These are phyloP conservation scores for Harringtonia aguacate DNA, from an alignment of 2,329 filamentous ascomycete species.

Conservation along the genomic window DNA sequence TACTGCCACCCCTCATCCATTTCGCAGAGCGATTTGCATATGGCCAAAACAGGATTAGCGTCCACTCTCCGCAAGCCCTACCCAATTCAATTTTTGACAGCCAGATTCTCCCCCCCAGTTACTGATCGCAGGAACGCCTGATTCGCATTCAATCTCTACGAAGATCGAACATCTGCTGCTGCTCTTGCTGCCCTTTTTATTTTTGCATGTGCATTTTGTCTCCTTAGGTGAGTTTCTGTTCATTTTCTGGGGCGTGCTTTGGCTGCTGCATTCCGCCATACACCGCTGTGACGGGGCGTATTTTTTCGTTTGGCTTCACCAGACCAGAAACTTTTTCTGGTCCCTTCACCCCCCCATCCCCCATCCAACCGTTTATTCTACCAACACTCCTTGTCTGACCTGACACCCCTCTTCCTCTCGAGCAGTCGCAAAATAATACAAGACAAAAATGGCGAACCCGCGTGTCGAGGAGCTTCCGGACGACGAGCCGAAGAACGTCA, in stretches of 20 bases:
- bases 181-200: not conserved
- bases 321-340: not conserved
- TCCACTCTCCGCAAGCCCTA: constrained; percentile 4
- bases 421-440: not conserved
- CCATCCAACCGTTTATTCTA: not conserved
- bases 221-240: not conserved
- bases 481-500: constrained; percentile 75
- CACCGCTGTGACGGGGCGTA: not conserved
- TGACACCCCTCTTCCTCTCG: too few species aligned
- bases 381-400: too few species aligned
- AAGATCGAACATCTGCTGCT: not conserved
- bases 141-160: not conserved
- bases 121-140: not conserved
- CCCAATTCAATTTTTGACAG: constrained; percentile 5
- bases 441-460: constrained; percentile 86
- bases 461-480: constrained; percentile 96
- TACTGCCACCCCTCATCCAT: not conserved
- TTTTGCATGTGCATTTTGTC: not conserved
- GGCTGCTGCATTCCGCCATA: not conserved
- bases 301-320: not conserved
- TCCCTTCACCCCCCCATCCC: not conserved
- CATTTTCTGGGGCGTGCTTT: too few species aligned
- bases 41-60: constrained; percentile 7
- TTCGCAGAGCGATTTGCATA: not conserved
- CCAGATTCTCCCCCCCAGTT: not conserved